Percentiles rank a stretch among this genome's conserved stretches.
phyloP scores from a whole-genome alignment of 768 basidiomycete species.

The Boletus rubescentipes region DNA sequence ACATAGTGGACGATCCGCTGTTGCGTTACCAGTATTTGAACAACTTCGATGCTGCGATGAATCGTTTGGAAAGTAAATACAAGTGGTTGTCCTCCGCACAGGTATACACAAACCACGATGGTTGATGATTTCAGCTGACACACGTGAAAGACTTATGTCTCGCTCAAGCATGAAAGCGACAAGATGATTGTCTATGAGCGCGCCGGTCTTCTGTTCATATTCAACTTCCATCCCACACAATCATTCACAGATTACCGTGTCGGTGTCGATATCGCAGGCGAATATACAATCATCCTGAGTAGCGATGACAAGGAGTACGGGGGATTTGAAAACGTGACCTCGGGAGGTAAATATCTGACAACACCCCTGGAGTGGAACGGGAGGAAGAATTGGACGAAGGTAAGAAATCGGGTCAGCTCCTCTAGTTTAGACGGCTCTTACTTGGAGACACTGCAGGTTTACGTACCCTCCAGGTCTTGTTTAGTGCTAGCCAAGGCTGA shows the following conservation, averaged over 20 bases:
- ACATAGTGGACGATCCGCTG: constrained; percentile 80
- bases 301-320: constrained; percentile 89
- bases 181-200: constrained; percentile 95
- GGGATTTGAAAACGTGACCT: constrained; percentile 79
- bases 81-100: constrained; percentile 83
- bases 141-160: constrained; percentile 72
- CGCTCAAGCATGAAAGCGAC: constrained; percentile 90
- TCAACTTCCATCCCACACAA: constrained; percentile 93
- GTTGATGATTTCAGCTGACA: constrained; percentile 7
- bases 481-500: constrained; percentile 28
- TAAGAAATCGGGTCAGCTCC: constrained; percentile 31
- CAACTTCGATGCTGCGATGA: constrained; percentile 93
- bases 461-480: constrained; percentile 33
- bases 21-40: constrained; percentile 95
- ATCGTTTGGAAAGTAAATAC: constrained; percentile 74
- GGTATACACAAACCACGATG: constrained; percentile 39
- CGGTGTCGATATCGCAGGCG: constrained; percentile 81
- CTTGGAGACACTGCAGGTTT: constrained; percentile 21
- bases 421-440: neutral
- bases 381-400: constrained; percentile 89
- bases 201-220: constrained; percentile 89
- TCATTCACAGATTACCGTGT: constrained; percentile 95
- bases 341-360: constrained; percentile 69
- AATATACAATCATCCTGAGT: constrained; percentile 77
- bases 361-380: constrained; percentile 89